Evolutionary conservation across 805 yeast genomes (phyloP), one percentile per base, ranked within the genome.

Genomic region (Cyberlindnera xylosilytica): DNA sequence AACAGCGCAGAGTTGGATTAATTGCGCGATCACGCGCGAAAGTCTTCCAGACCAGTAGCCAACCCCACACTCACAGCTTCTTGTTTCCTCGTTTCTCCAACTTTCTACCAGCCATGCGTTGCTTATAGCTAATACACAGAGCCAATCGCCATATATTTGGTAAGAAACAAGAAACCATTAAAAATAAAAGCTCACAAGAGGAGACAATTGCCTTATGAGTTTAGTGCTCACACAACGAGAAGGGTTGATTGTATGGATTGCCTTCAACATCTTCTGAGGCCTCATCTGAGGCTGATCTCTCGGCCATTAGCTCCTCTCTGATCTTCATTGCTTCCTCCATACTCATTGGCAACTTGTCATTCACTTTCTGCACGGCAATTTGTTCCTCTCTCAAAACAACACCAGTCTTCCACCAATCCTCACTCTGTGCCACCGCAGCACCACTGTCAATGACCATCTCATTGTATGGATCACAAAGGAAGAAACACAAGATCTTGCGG

Each of bases 381-480:
- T 38, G 30, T 17, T 38, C 42, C 28, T 11, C 34, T 22, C 9
- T 19, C 36, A 34, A 19, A 4, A 11, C 26, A 7, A 42, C 17
- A 4, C 30, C 8, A 4, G 23, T 38, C 4, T 42, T 38, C 45
- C 45, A 42, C 46, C 46, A 42, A n/a, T 23, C 36, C 18, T 41
- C 24, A 8, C 28, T 15, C 17, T 41, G 39, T 16, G 10, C 24
- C 12, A 38, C 39, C 6, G 36, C 44, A 3, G 17, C 7, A 20
- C 36, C 44, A 5, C 36, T 17, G 27, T 35, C 13, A 5, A 41
- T 3, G 6, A 35, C 39, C 3, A n/a, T 12, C 16, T 41, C 39
- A 22, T 41, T 41, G 36, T 41, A 41, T 9, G 44, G 44, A 24
- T 41, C 44, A 28, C 44, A 41, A 6, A 41, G 15, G 39, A 41